These are phyloP conservation scores for Dichotomopilus funicola DNA, from an alignment of 2,329 filamentous ascomycete species.

Conservation along the genomic window DNA sequence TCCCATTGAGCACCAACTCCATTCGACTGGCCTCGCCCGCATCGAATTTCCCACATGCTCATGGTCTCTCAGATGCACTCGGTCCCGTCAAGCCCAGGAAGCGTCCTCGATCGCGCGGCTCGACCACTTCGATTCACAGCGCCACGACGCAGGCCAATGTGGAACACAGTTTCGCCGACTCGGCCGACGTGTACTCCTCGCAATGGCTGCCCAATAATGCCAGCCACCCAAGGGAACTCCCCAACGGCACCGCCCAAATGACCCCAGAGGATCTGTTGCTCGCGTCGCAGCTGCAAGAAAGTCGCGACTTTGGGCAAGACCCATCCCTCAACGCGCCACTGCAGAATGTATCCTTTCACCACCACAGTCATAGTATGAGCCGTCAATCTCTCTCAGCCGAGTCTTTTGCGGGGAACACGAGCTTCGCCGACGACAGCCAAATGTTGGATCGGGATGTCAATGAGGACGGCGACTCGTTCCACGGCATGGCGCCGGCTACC, in stretches of 20 bases:
- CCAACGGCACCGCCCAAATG: conserved; percentile 38
- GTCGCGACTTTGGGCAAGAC: conserved; percentile 44
- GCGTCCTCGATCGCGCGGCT: conserved; percentile 48
- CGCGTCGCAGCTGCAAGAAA: conserved; percentile 48
- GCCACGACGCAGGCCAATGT: conserved; percentile 45
- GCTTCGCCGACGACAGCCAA: conserved; percentile 55
- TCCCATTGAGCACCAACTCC: background rate
- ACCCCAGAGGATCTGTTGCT: conserved; percentile 55
- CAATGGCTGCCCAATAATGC: conserved; percentile 47
- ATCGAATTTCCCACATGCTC: conserved; percentile 1
- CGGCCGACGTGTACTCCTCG: conserved; percentile 39
- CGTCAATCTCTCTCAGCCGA: conserved; percentile 51
- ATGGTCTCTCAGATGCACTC: conserved; percentile 26
- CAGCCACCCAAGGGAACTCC: conserved; percentile 39
- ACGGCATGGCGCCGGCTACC: conserved; percentile 38
- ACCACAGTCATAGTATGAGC: conserved; percentile 31
- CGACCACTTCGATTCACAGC: conserved; percentile 52
- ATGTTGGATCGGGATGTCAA: conserved; percentile 55
- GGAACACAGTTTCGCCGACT: conserved; percentile 42
- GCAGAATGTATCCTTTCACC: conserved; percentile 39
- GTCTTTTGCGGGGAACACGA: conserved; percentile 44
- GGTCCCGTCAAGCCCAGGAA: conserved; percentile 40
- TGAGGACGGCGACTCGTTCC: conserved; percentile 50
- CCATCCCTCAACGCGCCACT: conserved; percentile 43
- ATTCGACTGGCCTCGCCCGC: background rate